Evolutionary conservation across 2,329 filamentous ascomycete genomes (phyloP), one percentile per base, ranked within the genome.

Genomic region (Colletotrichum orbiculare): DNA sequence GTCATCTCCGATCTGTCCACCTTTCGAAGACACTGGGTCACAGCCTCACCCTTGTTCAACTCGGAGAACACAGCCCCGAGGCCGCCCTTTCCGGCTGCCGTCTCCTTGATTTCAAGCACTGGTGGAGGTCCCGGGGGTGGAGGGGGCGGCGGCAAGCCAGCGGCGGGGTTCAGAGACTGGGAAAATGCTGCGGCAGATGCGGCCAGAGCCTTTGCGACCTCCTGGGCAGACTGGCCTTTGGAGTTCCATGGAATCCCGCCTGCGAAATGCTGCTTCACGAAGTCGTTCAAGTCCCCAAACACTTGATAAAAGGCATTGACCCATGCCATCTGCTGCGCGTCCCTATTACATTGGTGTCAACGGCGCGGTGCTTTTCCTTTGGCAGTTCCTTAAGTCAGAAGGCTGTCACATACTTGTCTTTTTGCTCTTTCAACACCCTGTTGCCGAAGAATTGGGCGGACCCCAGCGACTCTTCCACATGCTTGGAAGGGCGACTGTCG

Each of bases 1-100:
- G 96, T 99, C 95, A 97, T 97, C 78, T 98, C 86, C 58, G 92
- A 96, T 75, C 90, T 91, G 80, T 97, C 95, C 54, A 99, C 96
- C 83, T 97, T 99, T 70, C 92, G 91, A 41, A 99, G 85, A 38
- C 92, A 90, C 69, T 92, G 89, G 4, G 96, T 99, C 65, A 99
- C 92, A n/a, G 87, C 85, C 66, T 92, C 89, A 62, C 96, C 96
- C 76, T 91, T 90, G 80, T 98, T 98, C 57, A 99, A 82, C 70
- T 97, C 91, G 45, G 90, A 91, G 76, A 99, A 99, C 3, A 99
- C 94, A 33, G 95, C 94, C 25, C 89, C 89, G 77, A 97, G 89
- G 60, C 95, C 94, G 35, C 85, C 78, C 8, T 78, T 78, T 42
- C 82, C 76, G 15, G 84, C 75, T 12, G 83, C 77, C 57, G 81